Conservation (phyloP, 768 basidiomycete genomes). For the Amanita pallidorosea region DNA sequence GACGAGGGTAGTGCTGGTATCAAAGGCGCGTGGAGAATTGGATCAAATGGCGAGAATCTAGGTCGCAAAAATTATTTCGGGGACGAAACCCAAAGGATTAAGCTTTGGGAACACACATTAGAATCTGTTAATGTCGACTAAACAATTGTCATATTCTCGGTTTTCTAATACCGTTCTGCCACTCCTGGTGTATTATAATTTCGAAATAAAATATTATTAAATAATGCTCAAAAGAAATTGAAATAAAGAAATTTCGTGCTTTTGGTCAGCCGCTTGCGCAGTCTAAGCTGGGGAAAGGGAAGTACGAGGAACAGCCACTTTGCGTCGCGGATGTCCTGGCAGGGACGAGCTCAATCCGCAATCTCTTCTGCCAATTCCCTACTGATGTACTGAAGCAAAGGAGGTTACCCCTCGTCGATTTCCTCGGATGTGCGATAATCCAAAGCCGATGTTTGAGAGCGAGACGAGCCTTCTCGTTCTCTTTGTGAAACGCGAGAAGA, state of each 20-base stretch:
- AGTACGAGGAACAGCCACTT: no score
- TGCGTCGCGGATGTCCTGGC: background rate
- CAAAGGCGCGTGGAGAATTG: background rate
- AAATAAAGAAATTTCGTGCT: no score
- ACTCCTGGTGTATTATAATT: no score
- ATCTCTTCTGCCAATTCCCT: background rate
- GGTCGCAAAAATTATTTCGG: constrained; percentile 1
- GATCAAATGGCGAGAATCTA: background rate
- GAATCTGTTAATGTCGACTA: background rate
- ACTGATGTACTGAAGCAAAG: background rate
- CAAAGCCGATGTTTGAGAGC: background rate
- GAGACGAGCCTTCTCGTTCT: background rate
- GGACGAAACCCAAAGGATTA: background rate
- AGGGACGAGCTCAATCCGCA: background rate
- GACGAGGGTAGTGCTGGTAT: background rate
- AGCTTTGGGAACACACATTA: constrained; percentile 1
- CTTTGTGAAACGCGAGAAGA: background rate
- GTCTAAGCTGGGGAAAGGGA: no score
- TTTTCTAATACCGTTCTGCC: no score
- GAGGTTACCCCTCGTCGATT: background rate
- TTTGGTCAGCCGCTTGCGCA: no score
- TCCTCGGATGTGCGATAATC: background rate
- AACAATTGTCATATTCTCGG: no score
- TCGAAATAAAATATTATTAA: no score
- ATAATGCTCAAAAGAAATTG: no score